phyloP scores from a whole-genome alignment of 345 rosid species.

The Dipteronia sinensis region DNA sequence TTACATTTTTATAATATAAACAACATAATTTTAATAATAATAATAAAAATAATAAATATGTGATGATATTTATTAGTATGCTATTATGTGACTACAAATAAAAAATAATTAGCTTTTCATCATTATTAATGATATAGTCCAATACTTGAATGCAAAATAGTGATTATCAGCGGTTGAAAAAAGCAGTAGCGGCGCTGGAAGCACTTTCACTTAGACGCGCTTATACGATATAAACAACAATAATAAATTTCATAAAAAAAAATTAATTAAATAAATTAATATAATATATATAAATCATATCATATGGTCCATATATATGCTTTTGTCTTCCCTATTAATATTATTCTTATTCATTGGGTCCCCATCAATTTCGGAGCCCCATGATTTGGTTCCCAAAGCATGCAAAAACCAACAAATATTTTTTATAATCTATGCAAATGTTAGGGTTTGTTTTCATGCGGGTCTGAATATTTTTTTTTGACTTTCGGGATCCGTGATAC shows the following conservation, averaged over 20 bases:
- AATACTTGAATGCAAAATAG: no score
- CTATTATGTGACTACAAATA: no score
- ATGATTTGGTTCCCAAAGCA: constrained; percentile 14
- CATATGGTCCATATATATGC: no score
- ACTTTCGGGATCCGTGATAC: no score
- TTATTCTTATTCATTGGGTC: neutral
- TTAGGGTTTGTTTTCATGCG: neutral
- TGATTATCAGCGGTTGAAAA: constrained; percentile 10
- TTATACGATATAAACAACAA: neutral
- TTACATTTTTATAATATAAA: no score
- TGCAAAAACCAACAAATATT: neutral
- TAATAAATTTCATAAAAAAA: no score
- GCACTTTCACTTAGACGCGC: constrained; percentile 12
- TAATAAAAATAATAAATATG: no score
- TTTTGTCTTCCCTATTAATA: neutral
- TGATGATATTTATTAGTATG: no score
- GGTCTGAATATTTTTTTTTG: neutral
- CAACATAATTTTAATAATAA: no score
- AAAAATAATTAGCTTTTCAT: neutral
- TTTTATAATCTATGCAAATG: neutral
- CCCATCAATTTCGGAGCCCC: neutral
- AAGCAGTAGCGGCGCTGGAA: constrained; percentile 33
- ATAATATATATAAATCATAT: no score
- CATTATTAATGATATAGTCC: neutral
- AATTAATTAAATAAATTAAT: no score